A percentile compares a stretch with the other conserved stretches of the same genome.
phyloP scores from a whole-genome alignment of 2,329 filamentous ascomycete genomes.

The Penicillium sp. region DNA sequence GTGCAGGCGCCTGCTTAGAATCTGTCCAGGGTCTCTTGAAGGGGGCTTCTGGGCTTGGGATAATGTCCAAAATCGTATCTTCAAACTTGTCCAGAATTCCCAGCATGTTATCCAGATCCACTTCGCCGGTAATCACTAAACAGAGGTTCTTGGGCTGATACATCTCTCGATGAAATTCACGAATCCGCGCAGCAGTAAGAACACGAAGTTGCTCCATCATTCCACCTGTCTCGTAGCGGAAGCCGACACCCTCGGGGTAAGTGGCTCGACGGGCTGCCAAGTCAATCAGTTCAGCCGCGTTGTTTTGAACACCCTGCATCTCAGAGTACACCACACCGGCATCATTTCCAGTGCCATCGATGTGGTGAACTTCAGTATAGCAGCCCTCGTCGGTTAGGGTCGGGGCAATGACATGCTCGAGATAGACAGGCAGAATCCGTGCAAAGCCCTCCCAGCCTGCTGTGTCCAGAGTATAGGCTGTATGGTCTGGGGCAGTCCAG shows the following conservation, averaged over 20 bases:
- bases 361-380: slow-evolving; percentile 93
- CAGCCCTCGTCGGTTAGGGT: slow-evolving; percentile 92
- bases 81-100: slow-evolving; percentile 87
- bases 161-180: slow-evolving; percentile 95
- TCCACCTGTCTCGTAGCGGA: slow-evolving; percentile 96
- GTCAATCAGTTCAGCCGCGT: slow-evolving; percentile 83
- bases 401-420: slow-evolving; percentile 90
- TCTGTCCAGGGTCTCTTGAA: slow-evolving; percentile 93
- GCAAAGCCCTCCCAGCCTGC: slow-evolving; percentile 97
- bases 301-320: slow-evolving; percentile 95
- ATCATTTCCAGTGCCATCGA: slow-evolving; percentile 91
- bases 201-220: slow-evolving; percentile 91
- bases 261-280: slow-evolving; percentile 76
- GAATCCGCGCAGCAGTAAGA: slow-evolving; percentile 84
- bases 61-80: slow-evolving; percentile 78
- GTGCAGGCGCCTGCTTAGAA: slow-evolving; percentile 73
- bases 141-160: slow-evolving; percentile 97
- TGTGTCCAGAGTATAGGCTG: slow-evolving; percentile 91
- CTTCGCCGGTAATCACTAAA: slow-evolving; percentile 87
- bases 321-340: slow-evolving; percentile 98
- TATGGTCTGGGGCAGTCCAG: slow-evolving; percentile 96
- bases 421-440: slow-evolving; percentile 89
- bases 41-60: slow-evolving; percentile 73
- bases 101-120: slow-evolving; percentile 80
- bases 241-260: slow-evolving; percentile 88